These are phyloP conservation scores for Gorgonomyces haynaldii DNA, from an alignment of 192 early-diverging fungal species.

Conservation along the genomic window DNA sequence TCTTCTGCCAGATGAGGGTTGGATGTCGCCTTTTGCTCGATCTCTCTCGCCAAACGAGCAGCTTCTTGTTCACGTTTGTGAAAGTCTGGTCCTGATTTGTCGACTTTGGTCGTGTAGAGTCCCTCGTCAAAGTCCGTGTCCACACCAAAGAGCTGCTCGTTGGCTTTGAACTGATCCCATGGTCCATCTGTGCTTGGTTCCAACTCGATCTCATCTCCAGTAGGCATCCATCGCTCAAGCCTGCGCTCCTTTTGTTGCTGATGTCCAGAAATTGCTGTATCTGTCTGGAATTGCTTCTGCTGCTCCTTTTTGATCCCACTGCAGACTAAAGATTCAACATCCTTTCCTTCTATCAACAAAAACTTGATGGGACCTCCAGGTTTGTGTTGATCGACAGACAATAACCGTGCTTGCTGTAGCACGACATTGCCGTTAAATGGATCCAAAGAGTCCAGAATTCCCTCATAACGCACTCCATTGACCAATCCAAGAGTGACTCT, in stretches of 20 bases:
- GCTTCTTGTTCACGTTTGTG: conserved; percentile 83
- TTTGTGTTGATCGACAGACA: too few species aligned
- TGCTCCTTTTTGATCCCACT: conserved; percentile 2
- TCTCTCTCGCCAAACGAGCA: conserved; percentile 77
- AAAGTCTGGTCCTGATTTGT: conserved; percentile 69
- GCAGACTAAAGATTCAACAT: too few species aligned
- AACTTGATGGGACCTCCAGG: too few species aligned
- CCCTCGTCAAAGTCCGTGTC: conserved; percentile 93
- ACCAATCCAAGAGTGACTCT: too few species aligned
- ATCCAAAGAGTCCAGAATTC: too few species aligned
- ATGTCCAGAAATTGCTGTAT: conserved; percentile 73
- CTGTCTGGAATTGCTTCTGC: conserved; percentile 59
- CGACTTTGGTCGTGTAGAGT: conserved; percentile 88
- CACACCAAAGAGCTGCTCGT: conserved; percentile 88
- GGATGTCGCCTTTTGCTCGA: conserved; percentile 20
- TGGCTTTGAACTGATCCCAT: conserved; percentile 97
- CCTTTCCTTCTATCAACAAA: too few species aligned
- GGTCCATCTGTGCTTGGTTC: conserved; percentile 25
- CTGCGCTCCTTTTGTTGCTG: conserved; percentile 62
- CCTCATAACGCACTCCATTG: too few species aligned
- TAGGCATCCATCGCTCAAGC: conserved; percentile 77
- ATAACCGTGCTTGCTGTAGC: too few species aligned
- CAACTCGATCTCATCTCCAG: conserved; percentile 28
- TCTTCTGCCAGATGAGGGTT: conserved; percentile 78
- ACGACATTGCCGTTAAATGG: too few species aligned